phyloP scores from a whole-genome alignment of 2,329 filamentous ascomycete genomes.

The Paramyrothecium sp. region DNA sequence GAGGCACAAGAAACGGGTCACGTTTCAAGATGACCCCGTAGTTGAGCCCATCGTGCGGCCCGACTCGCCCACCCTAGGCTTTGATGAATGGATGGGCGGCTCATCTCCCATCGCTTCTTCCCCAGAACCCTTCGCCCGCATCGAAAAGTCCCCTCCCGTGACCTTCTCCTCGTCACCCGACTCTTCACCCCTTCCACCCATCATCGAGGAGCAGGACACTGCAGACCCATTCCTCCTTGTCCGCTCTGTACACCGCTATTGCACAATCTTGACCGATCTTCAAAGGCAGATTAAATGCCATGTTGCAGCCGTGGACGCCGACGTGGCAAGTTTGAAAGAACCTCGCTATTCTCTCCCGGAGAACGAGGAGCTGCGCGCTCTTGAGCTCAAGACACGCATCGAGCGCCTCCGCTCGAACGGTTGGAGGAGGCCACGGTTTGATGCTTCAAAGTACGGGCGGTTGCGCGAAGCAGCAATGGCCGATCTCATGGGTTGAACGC shows the following conservation, averaged over 20 bases:
- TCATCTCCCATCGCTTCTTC: conserved; percentile 15
- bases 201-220: conserved; percentile 13
- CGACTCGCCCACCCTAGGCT: conserved; percentile 59
- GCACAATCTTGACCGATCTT: conserved; percentile 45
- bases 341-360: conserved; percentile 13
- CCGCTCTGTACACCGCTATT: conserved; percentile 47
- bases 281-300: conserved; percentile 49
- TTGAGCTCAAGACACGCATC: conserved; percentile 50
- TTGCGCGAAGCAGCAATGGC: conserved; percentile 50
- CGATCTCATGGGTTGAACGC: conserved; percentile 37
- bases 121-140: not conserved
- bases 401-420: conserved; percentile 52
- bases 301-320: conserved; percentile 41
- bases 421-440: conserved; percentile 56
- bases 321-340: conserved; percentile 27
- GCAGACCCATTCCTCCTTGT: conserved; percentile 37
- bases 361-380: conserved; percentile 32
- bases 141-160: conserved; percentile 1
- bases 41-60: conserved; percentile 51
- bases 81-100: conserved; percentile 40
- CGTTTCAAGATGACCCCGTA: conserved; percentile 30
- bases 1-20: conserved; percentile 37
- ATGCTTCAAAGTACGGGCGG: conserved; percentile 50
- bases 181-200: conserved; percentile 11
- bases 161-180: not conserved